Base-by-base conservation (phyloP, 345 rosid genomes). In the Arabis alpina region DNA sequence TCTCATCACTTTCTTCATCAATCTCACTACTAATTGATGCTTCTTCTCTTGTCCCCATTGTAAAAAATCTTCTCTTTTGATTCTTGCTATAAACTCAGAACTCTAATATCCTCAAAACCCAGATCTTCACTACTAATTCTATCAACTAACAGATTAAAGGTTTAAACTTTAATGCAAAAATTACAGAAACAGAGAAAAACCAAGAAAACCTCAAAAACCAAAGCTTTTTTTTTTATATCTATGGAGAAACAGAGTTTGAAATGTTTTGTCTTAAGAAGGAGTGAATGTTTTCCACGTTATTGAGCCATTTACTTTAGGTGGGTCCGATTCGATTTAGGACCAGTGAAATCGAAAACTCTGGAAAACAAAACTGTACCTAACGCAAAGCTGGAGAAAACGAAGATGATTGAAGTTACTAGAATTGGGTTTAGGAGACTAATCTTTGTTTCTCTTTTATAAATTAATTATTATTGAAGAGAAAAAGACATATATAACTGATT, bases 41-140 rank as follows among this genome's bases (percentile, higher is more conserved):
- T 72, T 85, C 91, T 19, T 69, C 75, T 79, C 84, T 75, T 45
- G 87, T 67, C 59, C 73, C 68, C 88, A 87, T 86, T 69, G 78
- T 41, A 24, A 70, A 70, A 70, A 53, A 42, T 43, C 69, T 11
- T 0, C n/a, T 24, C 59, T 66, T 66, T 66, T 47, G 61, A 30
- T 42, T 37, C 50, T 58, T 10, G 49, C 19, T 48, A 62, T 37
- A 64, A 65, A 57, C 77, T 71, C 77, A 55, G 66, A 49, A 57
- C 39, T 64, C 37, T 47, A 64, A 15, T 12, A 54, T 12, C 24
- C 32, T 15, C 25, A 61, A 54, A 52, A 0, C 70, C 32, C 37
- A 55, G 59, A 64, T 64, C 64, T 37, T 44, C 11, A 23, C 37
- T 42, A 34, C 28, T 13, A 36, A 53, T 42, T 28, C 47, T 19